Base-by-base conservation (phyloP, 352 stramenopile genomes). In the Lagenidium giganteum region DNA sequence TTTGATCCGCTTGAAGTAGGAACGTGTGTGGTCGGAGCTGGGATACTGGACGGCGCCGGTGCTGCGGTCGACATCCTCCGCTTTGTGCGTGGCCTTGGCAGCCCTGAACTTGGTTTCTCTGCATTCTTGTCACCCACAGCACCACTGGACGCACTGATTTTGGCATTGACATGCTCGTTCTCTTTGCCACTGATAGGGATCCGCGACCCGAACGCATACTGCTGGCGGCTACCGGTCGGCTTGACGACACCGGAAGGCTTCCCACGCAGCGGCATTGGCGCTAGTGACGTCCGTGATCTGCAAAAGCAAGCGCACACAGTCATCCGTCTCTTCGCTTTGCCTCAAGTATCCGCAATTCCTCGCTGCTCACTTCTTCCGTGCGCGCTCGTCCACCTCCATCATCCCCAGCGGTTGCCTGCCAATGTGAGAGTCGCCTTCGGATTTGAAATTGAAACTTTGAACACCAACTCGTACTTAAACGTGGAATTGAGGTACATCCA, bases 291-390 rank as follows among this genome's bases (percentile, higher is more conserved):
- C n/a, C n/a, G n/a, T n/a, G n/a, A n/a, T n/a, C n/a, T n/a, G n/a
- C n/a, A n/a, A n/a, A n/a, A n/a, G n/a, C n/a, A n/a, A n/a, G n/a
- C n/a, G n/a, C n/a, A n/a, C n/a, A n/a, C n/a, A n/a, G n/a, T n/a
- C n/a, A n/a, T n/a, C n/a, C n/a, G n/a, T n/a, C n/a, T n/a, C n/a
- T n/a, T n/a, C n/a, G n/a, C n/a, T n/a, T n/a, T n/a, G n/a, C n/a
- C n/a, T n/a, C n/a, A n/a, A n/a, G n/a, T n/a, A n/a, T n/a, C n/a
- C n/a, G n/a, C n/a, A n/a, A n/a, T n/a, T n/a, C n/a, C n/a, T n/a
- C n/a, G n/a, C n/a, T n/a, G n/a, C n/a, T n/a, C n/a, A 60, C 51
- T 60, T 60, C 33, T 60, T 60, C 42, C 39, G 51, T 29, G 18
- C 41, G 31, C 51, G 51, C 22, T 60, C 51, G 14, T 11, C 35